phyloP scores from a whole-genome alignment of 2,329 filamentous ascomycete genomes.

The Teratosphaeriaceae sp. region DNA sequence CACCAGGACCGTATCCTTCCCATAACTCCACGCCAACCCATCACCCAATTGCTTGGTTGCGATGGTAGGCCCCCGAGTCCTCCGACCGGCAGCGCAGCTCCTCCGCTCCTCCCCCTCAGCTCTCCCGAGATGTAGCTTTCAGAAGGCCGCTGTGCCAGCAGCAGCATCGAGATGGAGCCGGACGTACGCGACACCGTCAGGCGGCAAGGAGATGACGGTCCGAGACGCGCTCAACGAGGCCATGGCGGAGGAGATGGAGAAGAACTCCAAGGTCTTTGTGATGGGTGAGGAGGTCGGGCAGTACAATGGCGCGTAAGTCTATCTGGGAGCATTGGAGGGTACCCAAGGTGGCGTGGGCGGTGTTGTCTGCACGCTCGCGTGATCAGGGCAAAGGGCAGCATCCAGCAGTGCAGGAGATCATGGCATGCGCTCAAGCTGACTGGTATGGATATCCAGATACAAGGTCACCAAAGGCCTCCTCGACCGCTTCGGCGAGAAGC shows the following conservation, averaged over 20 bases:
- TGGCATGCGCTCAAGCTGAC: slow-evolving; percentile 30
- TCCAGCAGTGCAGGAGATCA: background rate
- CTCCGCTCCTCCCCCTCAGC: slow-evolving; percentile 50
- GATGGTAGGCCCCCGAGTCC: slow-evolving; percentile 56
- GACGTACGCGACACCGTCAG: slow-evolving; percentile 52
- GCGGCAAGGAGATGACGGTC: slow-evolving; percentile 89
- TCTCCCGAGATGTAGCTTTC: slow-evolving; percentile 47
- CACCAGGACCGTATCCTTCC: too few relatives aligned
- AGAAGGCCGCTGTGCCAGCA: slow-evolving; percentile 41
- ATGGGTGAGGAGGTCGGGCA: slow-evolving; percentile 98
- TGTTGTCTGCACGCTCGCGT: too few relatives aligned
- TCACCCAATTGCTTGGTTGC: background rate
- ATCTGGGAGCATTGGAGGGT: slow-evolving; percentile 32
- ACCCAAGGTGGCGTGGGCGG: too few relatives aligned
- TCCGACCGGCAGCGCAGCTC: slow-evolving; percentile 58
- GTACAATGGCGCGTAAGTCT: slow-evolving; percentile 58
- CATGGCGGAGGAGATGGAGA: slow-evolving; percentile 92
- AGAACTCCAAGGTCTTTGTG: slow-evolving; percentile 90
- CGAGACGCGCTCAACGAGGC: slow-evolving; percentile 97
- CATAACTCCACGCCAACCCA: too few relatives aligned
- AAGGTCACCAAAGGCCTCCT: slow-evolving; percentile 98
- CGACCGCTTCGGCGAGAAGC: slow-evolving; percentile 94
- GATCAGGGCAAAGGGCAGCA: too few relatives aligned
- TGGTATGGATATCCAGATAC: slow-evolving; percentile 51
- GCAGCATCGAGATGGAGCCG: slow-evolving; percentile 39